Evolutionary conservation across 345 rosid species (phyloP), one percentile per base, ranked within the genome.

Genomic region (Pistacia vera): DNA sequence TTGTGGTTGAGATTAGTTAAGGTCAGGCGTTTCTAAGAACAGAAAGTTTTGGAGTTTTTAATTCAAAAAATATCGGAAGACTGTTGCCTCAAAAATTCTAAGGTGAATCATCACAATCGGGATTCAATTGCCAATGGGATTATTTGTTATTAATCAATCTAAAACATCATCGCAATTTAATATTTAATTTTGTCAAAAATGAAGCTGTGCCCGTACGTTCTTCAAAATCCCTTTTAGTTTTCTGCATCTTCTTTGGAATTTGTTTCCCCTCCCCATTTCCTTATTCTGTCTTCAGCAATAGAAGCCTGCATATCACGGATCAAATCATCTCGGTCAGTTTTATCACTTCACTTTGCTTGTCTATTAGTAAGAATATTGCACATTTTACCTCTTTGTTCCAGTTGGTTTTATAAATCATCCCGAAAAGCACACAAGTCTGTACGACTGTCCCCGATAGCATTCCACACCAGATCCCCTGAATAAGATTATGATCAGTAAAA

Each of bases 401-500:
- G 58, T 91, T 89, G 25, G 94, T 90, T 76, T 74, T 88, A 70
- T 81, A 90, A 20, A 91, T 79, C 92, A 93, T 90, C 71, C 75
- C 78, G 16, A 84, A 82, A 1, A 93, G 85, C 3, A 89, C 84
- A 60, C 75, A 62, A 6, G 93, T 88, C 70, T 93, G 98, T 20
- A 87, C 74, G 67, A 83, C 74, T 0, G 92, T 90, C 49, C 98
- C 98, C 1, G 79, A 66, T 33, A 93, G 33, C 98, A 93, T 93
- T 22, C 97, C 94, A 3, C 51, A 70, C 98, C 97, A 93, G 22
- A 93, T 89, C 13, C 97, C 98, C 97, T 93, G 86, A 14, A 4
- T 18, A 72, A 33, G 10, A 70, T 30, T 36, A 57, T 36, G 46
- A 41, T 41, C 8, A 54, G 7, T 58, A 3, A 38, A 13, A 59